Conservation (phyloP, 208 protist species). For the Phytomonas sp. region DNA sequence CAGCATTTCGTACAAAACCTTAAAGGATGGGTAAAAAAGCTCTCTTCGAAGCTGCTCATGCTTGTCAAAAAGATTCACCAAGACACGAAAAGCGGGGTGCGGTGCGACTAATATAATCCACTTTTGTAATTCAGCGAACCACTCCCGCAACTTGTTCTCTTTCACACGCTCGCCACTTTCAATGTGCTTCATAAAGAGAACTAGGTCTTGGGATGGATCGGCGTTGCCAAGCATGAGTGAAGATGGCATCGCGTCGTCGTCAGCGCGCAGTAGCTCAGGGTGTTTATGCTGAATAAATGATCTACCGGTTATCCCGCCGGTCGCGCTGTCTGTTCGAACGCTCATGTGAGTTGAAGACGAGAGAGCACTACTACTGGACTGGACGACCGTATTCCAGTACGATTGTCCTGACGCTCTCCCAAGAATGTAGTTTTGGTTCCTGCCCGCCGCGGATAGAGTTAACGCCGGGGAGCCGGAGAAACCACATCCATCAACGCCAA, state of each 20-base stretch:
- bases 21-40: constrained; percentile 86
- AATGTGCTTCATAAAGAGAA: constrained; percentile 79
- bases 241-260: neutral
- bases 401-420: constrained; percentile 12
- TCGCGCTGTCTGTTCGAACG: neutral
- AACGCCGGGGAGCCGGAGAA: constrained; percentile 12
- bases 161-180: constrained; percentile 67
- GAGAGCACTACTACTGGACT: neutral
- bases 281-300: constrained; percentile 8
- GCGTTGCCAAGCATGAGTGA: neutral
- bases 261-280: constrained; percentile 2
- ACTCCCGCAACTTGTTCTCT: constrained; percentile 80
- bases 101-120: constrained; percentile 82
- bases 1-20: constrained; percentile 82
- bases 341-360: neutral
- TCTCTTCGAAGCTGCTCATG: constrained; percentile 84
- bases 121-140: constrained; percentile 86
- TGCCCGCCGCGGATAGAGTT: constrained; percentile 11
- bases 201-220: constrained; percentile 31
- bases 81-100: constrained; percentile 81
- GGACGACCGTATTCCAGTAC: neutral
- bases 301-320: neutral
- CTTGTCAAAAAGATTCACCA: constrained; percentile 88
- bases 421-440: constrained; percentile 11
- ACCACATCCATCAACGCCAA: constrained; percentile 30